phyloP scores from a whole-genome alignment of 139 green algal genomes.

The Chlamydomonas sp. region DNA sequence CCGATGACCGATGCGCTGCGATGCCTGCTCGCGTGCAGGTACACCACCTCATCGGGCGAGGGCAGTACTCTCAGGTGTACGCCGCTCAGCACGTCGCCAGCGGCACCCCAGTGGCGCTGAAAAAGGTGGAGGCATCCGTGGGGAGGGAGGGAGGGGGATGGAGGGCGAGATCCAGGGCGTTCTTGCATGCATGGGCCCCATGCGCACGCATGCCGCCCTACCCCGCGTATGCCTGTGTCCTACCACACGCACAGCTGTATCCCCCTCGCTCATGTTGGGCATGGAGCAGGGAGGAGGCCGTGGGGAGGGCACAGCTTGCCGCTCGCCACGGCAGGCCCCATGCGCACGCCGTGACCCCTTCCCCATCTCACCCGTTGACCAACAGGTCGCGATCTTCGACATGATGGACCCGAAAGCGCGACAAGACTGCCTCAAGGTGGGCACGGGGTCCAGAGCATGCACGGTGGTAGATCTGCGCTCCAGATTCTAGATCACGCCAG shows the following conservation, averaged over 20 bases:
- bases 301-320: too few species aligned
- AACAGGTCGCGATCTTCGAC: conserved; percentile 49
- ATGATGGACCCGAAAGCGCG: conserved; percentile 48
- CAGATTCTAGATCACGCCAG: too few species aligned
- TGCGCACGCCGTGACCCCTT: not conserved
- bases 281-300: too few species aligned
- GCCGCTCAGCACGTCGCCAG: conserved; percentile 19
- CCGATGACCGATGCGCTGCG: too few species aligned
- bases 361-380: not conserved
- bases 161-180: conserved; percentile 2
- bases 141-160: not conserved
- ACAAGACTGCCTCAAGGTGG: conserved; percentile 38
- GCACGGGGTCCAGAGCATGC: too few species aligned
- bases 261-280: too few species aligned
- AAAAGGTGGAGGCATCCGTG: conserved; percentile 23
- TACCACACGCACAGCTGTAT: too few species aligned
- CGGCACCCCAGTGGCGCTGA: conserved; percentile 29
- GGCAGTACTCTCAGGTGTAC: conserved; percentile 37
- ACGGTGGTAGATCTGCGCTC: too few species aligned
- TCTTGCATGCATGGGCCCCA: not conserved
- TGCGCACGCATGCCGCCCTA: not conserved
- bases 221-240: not conserved
- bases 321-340: too few species aligned
- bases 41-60: conserved; percentile 25
- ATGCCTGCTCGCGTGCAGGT: too few species aligned